Evolutionary conservation across 2,329 filamentous ascomycete species (phyloP).

Genomic region (Cytospora mali): DNA sequence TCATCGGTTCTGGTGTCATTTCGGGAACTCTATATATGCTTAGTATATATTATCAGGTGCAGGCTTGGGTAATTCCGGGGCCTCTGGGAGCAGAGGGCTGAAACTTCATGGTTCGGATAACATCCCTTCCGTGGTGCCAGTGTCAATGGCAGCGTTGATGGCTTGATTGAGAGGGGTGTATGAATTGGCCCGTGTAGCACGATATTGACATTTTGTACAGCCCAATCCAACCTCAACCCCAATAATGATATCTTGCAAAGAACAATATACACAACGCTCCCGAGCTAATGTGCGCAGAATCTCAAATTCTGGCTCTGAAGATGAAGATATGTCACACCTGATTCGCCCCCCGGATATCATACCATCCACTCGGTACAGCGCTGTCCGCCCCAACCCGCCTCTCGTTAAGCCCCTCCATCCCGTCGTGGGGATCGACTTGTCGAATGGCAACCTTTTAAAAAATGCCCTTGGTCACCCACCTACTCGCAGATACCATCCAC

Average conservation of each 20-base stretch:
- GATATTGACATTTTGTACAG: neutral
- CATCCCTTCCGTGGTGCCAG: too few species aligned
- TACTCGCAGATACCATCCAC: conserved; percentile 43
- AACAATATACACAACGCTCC: neutral
- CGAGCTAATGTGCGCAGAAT: neutral
- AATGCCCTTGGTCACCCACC: conserved; percentile 36
- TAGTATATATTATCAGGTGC: too few species aligned
- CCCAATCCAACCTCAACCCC: neutral
- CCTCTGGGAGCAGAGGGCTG: too few species aligned
- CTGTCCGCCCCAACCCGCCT: neutral
- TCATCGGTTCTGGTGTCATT: too few species aligned
- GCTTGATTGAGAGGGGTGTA: neutral
- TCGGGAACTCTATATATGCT: too few species aligned
- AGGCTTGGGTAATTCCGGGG: too few species aligned
- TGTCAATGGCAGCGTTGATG: neutral
- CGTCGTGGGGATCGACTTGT: neutral
- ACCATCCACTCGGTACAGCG: neutral
- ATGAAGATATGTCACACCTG: neutral
- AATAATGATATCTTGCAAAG: neutral
- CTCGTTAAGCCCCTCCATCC: neutral
- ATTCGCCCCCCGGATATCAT: neutral
- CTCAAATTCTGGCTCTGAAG: neutral
- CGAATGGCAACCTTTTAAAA: neutral
- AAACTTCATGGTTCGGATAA: too few species aligned
- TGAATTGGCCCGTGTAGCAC: neutral